These are phyloP conservation scores for Sugiyamaella mastotermitis DNA, from an alignment of 805 yeast genomes.

Conservation along the genomic window DNA sequence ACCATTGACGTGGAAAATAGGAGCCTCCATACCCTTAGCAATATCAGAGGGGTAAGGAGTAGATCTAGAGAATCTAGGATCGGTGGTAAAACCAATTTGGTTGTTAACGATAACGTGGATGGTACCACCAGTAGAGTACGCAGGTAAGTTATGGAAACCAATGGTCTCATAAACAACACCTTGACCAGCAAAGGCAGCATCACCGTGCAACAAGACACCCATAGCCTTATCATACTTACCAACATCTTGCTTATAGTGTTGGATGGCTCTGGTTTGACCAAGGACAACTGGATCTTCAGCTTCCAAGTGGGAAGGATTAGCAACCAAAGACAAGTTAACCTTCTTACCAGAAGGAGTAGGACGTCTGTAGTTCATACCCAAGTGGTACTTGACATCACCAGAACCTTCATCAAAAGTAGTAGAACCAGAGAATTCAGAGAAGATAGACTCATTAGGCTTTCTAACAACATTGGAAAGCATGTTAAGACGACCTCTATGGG, in stretches of 20 bases:
- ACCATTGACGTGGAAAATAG: slow-evolving; percentile 98
- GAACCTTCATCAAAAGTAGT: slow-evolving; percentile 91
- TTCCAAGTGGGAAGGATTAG: slow-evolving; percentile 98
- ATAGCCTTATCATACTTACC: slow-evolving; percentile 80
- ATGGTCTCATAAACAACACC: slow-evolving; percentile 99
- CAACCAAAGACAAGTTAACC: slow-evolving; percentile 92
- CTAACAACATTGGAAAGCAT: slow-evolving; percentile 97
- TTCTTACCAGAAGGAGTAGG: slow-evolving; percentile 98
- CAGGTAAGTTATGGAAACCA: slow-evolving; percentile 90
- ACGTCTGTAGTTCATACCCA: slow-evolving; percentile 98
- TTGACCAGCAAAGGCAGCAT: slow-evolving; percentile 97
- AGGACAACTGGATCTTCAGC: slow-evolving; percentile 98
- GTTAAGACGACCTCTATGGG: slow-evolving; percentile 98
- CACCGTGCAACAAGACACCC: slow-evolving; percentile 94
- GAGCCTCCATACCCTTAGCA: slow-evolving; percentile 95
- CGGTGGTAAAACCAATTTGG: slow-evolving; percentile 99
- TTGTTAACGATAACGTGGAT: slow-evolving; percentile 93
- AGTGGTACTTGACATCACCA: slow-evolving; percentile 98
- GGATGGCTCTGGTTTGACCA: slow-evolving; percentile 96
- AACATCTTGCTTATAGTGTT: slow-evolving; percentile 83
- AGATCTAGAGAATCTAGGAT: slow-evolving; percentile 95
- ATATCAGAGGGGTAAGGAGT: slow-evolving; percentile 97
- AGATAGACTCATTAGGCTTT: slow-evolving; percentile 96
- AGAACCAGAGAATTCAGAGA: slow-evolving; percentile 92
- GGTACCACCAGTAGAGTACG: slow-evolving; percentile 97